These are phyloP conservation scores for Vigna mungo DNA, from an alignment of 306 rosid species.

Conservation along the genomic window DNA sequence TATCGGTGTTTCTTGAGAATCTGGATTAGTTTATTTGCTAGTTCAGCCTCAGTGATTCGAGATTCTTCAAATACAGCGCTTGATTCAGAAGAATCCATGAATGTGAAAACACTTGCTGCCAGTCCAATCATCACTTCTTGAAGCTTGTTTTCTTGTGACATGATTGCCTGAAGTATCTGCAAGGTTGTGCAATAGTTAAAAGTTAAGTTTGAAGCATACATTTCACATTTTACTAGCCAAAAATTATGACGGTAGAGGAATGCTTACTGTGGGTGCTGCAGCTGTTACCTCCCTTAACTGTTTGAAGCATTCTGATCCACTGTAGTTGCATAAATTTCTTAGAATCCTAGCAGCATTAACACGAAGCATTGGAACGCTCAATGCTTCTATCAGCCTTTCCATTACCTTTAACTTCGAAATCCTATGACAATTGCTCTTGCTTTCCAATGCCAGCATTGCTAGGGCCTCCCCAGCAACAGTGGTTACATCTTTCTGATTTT, in stretches of 20 bases:
- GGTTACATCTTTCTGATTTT: conserved; percentile 52
- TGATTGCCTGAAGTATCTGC: conserved; percentile 75
- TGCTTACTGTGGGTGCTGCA: conserved; percentile 86
- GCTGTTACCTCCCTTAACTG: conserved; percentile 61
- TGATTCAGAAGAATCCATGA: conserved; percentile 74
- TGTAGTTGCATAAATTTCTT: conserved; percentile 76
- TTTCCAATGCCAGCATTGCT: conserved; percentile 85
- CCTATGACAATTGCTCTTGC: conserved; percentile 72
- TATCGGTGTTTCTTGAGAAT: conserved; percentile 67
- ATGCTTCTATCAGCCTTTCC: conserved; percentile 61
- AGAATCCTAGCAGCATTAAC: conserved; percentile 80
- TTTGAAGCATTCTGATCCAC: conserved; percentile 63
- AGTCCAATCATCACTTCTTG: conserved; percentile 98
- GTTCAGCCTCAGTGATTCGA: conserved; percentile 62
- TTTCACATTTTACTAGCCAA: conserved; percentile 1
- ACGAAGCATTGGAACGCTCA: conserved; percentile 66
- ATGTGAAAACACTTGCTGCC: conserved; percentile 71
- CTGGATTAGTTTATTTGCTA: conserved; percentile 62
- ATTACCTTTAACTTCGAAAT: conserved; percentile 62
- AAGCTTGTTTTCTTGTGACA: conserved; percentile 72
- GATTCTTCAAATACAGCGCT: conserved; percentile 61
- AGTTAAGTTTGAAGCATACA: conserved; percentile 1
- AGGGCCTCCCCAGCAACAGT: conserved; percentile 92
- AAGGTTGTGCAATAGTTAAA: conserved; percentile 32
- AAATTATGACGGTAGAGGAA: conserved; percentile 28